Evolutionary conservation across 257 asterid genomes (phyloP), one percentile per base, ranked within the genome.

Genomic region (Solanum boliviense): DNA sequence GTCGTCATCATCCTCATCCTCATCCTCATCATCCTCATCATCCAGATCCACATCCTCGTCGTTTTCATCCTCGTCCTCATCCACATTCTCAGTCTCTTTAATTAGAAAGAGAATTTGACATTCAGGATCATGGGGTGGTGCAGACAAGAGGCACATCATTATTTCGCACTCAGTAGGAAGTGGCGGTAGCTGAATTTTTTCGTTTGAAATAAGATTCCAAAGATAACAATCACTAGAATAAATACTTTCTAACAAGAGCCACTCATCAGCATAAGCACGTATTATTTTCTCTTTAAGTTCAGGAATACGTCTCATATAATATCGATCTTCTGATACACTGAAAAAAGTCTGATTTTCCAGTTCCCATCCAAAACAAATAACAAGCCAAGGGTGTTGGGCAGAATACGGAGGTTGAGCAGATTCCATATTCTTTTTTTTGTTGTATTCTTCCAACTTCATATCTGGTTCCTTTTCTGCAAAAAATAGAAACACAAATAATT

Each of bases 51-150:
- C 44, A 9, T 39, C 44, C 44, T 39, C 44, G 44, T 9, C 56
- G 16, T 44, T 44, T 44, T 12, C 16, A 44, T 44, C 52, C 0
- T 12, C 52, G 1, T 44, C 52, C 0, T 12, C 52, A 4, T 44
- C 52, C 16, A 0, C 73, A 10, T 25, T n/a, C 4, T 25, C 18
- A 13, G 9, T 73, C 5, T 73, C 46, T 18, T 35, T 2, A 10
- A n/a, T 38, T 38, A 76, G 12, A 20, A 76, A 76, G 34, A 76
- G 21, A 76, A 38, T 0, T 20, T 7, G 58, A 76, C 84, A 23
- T 12, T 38, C 58, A n/a, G 84, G 84, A 38, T 76, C 58, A 38
- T n/a, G 21, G 12, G 84, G 84, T n/a, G 83, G 56, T 75, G 83
- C 56, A 11, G 83, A 75, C 21, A 75, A 75, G 83, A 75, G 83